Percentiles rank a stretch among this genome's conserved stretches.
Evolutionary conservation across 495 filamentous ascomycete genomes (phyloP).

Genomic region (Sordaria brevicollis): DNA sequence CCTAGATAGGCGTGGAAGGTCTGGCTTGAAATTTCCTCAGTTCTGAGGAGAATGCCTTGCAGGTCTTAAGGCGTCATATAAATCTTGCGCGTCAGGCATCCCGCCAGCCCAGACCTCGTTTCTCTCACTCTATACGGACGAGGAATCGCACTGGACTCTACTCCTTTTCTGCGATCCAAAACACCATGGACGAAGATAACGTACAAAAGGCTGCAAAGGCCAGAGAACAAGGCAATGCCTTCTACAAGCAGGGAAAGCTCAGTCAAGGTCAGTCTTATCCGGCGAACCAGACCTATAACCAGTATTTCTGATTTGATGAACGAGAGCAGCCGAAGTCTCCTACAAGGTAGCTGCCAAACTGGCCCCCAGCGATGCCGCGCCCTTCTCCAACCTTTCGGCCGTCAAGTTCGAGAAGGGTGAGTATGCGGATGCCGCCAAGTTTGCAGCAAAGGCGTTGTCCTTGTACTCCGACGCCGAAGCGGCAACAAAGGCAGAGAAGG

Average conservation of each 20-base stretch:
- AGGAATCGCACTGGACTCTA: no score
- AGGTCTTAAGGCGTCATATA: no score
- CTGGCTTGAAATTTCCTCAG: no score
- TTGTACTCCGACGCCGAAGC: constrained; percentile 2
- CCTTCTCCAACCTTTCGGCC: constrained; percentile 26
- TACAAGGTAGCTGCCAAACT: constrained; percentile 18
- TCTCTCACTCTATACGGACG: no score
- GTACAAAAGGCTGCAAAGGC: no score
- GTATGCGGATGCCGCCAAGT: constrained; percentile 15
- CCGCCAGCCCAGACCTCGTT: no score
- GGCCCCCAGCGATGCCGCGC: constrained; percentile 13
- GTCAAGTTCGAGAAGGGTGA: constrained; percentile 24
- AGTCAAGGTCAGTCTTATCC: constrained; percentile 1
- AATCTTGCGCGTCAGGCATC: no score
- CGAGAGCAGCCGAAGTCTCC: constrained; percentile 10
- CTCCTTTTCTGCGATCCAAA: no score
- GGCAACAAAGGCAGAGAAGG: constrained; percentile 6
- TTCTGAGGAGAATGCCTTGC: no score
- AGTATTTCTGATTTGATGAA: neutral
- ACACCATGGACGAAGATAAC: no score
- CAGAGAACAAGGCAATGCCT: constrained; percentile 10
- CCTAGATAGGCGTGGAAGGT: no score
- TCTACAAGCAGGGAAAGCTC: constrained; percentile 11
- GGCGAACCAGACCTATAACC: neutral
- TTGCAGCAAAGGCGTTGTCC: constrained; percentile 14